Evolutionary conservation across 768 basidiomycete genomes (phyloP).

Genomic region (Pleurotus djamor): DNA sequence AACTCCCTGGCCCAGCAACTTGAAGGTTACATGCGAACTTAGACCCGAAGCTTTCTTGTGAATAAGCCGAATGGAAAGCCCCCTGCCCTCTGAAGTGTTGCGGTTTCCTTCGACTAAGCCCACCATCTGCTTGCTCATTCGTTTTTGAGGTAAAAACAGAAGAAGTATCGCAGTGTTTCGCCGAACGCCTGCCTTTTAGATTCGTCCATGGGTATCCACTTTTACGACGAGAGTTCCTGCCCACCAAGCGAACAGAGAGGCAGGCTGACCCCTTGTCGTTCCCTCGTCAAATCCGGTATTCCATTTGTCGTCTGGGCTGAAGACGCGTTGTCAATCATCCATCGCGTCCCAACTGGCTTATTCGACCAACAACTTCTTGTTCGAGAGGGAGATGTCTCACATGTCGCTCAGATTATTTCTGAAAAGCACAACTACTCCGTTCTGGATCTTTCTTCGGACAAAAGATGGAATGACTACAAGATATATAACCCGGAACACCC

Average conservation of each 20-base stretch:
- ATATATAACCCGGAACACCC: not conserved
- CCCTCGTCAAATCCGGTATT: not conserved
- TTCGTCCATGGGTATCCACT: constrained; percentile 6
- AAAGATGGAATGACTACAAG: constrained; percentile 1
- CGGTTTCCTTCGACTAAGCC: no score
- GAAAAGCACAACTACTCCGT: not conserved
- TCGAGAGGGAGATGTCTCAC: constrained; percentile 10
- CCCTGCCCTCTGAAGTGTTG: no score
- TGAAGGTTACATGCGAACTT: no score
- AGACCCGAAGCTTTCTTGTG: no score
- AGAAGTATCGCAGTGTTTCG: no score
- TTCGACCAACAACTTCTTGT: constrained; percentile 16
- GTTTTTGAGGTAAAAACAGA: no score
- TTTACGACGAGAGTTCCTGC: constrained; percentile 1
- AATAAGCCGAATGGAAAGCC: no score
- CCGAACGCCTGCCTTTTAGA: no score
- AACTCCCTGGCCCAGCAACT: no score
- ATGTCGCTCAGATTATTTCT: not conserved
- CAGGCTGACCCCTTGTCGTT: not conserved
- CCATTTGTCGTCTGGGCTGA: constrained; percentile 15
- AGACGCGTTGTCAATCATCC: constrained; percentile 17
- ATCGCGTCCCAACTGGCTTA: constrained; percentile 16
- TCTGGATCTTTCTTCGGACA: not conserved
- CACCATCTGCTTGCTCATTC: no score
- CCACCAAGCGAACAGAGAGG: not conserved